phyloP scores from a whole-genome alignment of 2,329 filamentous ascomycete genomes.

The Epichloe amarillans region DNA sequence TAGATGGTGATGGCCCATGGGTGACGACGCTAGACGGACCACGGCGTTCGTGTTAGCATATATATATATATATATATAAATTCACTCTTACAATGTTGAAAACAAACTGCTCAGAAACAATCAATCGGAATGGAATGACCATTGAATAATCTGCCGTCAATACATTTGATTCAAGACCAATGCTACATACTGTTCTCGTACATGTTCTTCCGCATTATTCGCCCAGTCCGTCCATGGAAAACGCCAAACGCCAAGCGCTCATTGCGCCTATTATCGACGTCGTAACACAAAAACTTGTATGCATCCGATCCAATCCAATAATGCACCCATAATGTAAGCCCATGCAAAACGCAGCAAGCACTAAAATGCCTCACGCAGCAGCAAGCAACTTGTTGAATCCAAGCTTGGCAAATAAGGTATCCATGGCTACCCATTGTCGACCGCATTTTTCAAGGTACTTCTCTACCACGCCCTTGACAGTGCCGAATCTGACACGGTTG shows the following conservation, averaged over 20 bases:
- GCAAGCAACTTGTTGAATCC: constrained; percentile 32
- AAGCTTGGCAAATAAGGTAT: constrained; percentile 62
- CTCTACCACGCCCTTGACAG: constrained; percentile 65
- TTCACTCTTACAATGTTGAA: too few relatives aligned
- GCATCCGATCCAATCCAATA: neutral
- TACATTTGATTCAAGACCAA: neutral
- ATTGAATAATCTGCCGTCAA: too few relatives aligned
- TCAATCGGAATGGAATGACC: neutral
- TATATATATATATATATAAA: too few relatives aligned
- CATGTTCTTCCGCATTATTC: neutral
- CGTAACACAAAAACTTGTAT: neutral
- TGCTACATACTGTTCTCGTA: neutral
- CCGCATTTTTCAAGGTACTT: constrained; percentile 82
- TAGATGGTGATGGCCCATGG: too few relatives aligned
- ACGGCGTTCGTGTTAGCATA: too few relatives aligned
- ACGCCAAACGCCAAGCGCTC: neutral
- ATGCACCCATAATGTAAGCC: neutral
- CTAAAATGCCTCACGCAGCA: constrained; percentile 1
- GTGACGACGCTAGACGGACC: too few relatives aligned
- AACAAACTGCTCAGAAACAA: neutral
- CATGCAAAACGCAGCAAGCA: neutral
- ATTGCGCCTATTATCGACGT: neutral
- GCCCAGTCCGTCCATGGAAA: neutral
- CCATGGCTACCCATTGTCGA: constrained; percentile 88
- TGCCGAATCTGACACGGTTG: constrained; percentile 68